phyloP scores from a whole-genome alignment of 208 protist genomes.

The Angomonas desouzai region DNA sequence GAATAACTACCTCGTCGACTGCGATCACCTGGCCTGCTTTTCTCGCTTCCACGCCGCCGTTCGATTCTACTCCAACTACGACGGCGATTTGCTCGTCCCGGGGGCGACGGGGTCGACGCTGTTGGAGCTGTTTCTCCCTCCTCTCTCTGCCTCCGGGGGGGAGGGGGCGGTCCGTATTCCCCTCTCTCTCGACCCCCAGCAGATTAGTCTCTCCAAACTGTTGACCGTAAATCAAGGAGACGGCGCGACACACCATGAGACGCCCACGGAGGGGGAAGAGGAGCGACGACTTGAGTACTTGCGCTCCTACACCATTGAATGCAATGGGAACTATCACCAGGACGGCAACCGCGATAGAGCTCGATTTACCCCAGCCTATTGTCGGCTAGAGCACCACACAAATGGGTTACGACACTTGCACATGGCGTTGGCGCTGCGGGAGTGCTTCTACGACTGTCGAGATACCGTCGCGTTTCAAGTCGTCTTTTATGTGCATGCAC shows the following conservation, averaged over 20 bases:
- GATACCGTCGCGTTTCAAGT: background rate
- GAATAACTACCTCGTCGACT: background rate
- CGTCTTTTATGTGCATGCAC: conserved; percentile 2
- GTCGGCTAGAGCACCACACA: background rate
- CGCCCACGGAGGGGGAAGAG: background rate
- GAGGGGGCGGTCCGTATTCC: background rate
- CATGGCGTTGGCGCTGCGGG: background rate
- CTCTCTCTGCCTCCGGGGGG: background rate
- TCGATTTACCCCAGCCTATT: no score
- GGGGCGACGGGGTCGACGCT: background rate
- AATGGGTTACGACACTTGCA: background rate
- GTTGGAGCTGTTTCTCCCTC: background rate
- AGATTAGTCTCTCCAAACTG: background rate
- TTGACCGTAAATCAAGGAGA: background rate
- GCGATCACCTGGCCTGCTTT: background rate
- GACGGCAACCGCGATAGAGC: no score
- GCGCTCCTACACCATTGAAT: no score
- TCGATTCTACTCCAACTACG: conserved; percentile 1
- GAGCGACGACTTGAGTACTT: no score
- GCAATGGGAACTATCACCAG: no score
- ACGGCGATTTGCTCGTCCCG: background rate
- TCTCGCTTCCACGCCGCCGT: background rate
- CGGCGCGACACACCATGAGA: background rate
- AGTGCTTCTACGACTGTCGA: background rate
- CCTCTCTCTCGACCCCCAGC: background rate